These are phyloP conservation scores for Phytopythium vexans DNA, from an alignment of 352 stramenopile genomes.

Conservation along the genomic window DNA sequence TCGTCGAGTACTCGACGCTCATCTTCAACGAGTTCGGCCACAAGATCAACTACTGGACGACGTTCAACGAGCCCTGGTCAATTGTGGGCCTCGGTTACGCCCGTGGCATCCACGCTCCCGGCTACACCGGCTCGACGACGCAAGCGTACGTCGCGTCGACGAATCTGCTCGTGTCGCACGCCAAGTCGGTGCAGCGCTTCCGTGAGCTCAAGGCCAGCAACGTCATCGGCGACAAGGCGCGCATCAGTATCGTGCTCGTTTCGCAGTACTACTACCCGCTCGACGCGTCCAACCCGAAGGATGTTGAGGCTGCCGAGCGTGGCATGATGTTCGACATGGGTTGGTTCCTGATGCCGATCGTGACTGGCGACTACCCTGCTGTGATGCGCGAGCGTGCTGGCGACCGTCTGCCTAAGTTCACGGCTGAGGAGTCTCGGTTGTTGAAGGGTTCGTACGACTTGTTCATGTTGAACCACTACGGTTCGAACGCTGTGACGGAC, in stretches of 20 bases:
- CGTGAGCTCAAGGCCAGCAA: constrained; percentile 50
- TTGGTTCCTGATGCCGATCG: constrained; percentile 91
- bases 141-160: constrained; percentile 66
- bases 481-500: constrained; percentile 53
- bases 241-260: constrained; percentile 90
- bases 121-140: constrained; percentile 34
- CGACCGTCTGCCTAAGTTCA: constrained; percentile 85
- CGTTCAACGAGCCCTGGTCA: constrained; percentile 93
- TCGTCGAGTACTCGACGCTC: constrained; percentile 85
- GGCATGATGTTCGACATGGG: constrained; percentile 89
- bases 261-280: constrained; percentile 76
- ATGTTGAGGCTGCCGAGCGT: constrained; percentile 66
- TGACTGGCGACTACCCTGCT: constrained; percentile 87
- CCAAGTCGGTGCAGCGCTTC: constrained; percentile 82
- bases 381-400: constrained; percentile 86
- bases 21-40: constrained; percentile 90
- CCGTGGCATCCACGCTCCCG: constrained; percentile 48
- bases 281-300: constrained; percentile 41
- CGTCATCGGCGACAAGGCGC: constrained; percentile 5
- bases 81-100: constrained; percentile 86
- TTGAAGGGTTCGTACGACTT: constrained; percentile 88
- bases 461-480: constrained; percentile 95
- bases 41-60: constrained; percentile 92
- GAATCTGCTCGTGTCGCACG: constrained; percentile 90
- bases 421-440: constrained; percentile 53